Base-by-base conservation (phyloP, 2,329 filamentous ascomycete genomes). In the Orbilia quercus region DNA sequence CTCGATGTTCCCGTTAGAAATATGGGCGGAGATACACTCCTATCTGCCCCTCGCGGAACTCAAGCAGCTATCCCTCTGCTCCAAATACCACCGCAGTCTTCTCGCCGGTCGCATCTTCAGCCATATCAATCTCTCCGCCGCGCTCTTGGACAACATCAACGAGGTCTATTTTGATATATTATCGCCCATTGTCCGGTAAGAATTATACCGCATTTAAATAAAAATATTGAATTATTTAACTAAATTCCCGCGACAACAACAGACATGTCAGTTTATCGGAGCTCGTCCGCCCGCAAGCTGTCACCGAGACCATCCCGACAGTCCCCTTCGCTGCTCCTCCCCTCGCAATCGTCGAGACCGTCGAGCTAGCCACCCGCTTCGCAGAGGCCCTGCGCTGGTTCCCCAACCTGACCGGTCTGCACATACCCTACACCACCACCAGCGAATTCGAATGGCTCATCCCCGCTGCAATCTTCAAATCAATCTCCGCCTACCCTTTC, bases 11-110 rank as follows among this genome's bases (percentile, higher is more conserved):
- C 18, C 44, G 2, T 2, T 28, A 7, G 64, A 69, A 11, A 12
- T 69, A 6, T 60, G 40, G 45, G 7, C 42, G 1, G 2, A 16
- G 9, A 42, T 69, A 18, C 28, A 54, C 23, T 7, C 1, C 1
- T 34, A 69, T 11, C 18, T 69, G 1, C 7, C 22, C 3, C 14
- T 25, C 1, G 9, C 1, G 9, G 54, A 60, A 16, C 45, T 69
- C 23, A 69, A 69, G 28, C n/a, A 54, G 1, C 14, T 59, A 7
- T 69, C 64, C 3, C 22, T 34, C 7, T 60, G 64, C 16, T 69
- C 64, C 11, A 60, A 38, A 23, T 16, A 6, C 6, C 44, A 59
- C 11, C 54, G 47, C 9, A 31, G 9, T 9, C 9, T 31, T 4
- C 28, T 31, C 28, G 28, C 9, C 28, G 1, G n/a, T 11, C 31